phyloP scores from a whole-genome alignment of 306 rosid species.

The Dalbergia oliveri region DNA sequence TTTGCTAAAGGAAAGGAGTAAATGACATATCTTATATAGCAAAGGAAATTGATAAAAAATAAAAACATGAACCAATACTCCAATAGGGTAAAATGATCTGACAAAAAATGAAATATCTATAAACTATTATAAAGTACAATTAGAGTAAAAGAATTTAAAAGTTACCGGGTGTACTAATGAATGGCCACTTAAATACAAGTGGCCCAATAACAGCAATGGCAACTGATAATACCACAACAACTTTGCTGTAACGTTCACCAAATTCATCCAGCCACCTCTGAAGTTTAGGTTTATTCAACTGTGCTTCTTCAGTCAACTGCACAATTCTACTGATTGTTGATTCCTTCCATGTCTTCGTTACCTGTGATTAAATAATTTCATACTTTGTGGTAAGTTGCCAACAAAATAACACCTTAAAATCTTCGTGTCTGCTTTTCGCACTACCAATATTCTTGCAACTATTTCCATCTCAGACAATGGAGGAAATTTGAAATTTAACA shows the following conservation, averaged over 20 bases:
- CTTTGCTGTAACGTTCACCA: constrained; percentile 95
- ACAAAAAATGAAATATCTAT: neutral
- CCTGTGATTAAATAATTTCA: constrained; percentile 59
- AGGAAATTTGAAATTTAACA: constrained; percentile 22
- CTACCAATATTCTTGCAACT: constrained; percentile 28
- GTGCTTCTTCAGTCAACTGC: constrained; percentile 98
- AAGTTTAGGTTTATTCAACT: constrained; percentile 88
- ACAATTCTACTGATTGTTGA: constrained; percentile 91
- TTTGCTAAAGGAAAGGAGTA: constrained; percentile 29
- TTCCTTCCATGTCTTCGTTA: constrained; percentile 88
- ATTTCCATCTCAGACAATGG: constrained; percentile 31
- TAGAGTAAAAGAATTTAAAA: constrained; percentile 38
- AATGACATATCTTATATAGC: constrained; percentile 13
- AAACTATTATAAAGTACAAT: constrained; percentile 13
- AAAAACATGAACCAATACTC: neutral
- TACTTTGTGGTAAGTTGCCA: constrained; percentile 38
- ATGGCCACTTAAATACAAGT: constrained; percentile 94
- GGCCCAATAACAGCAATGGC: constrained; percentile 92
- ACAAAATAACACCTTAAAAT: constrained; percentile 30
- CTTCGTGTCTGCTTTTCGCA: constrained; percentile 7
- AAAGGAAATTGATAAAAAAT: neutral
- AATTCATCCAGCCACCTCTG: constrained; percentile 99
- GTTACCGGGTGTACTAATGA: constrained; percentile 82
- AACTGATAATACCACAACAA: constrained; percentile 85
- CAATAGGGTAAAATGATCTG: no score